phyloP scores from a whole-genome alignment of 2,329 filamentous ascomycete genomes.

The Plenodomus biglobosus region DNA sequence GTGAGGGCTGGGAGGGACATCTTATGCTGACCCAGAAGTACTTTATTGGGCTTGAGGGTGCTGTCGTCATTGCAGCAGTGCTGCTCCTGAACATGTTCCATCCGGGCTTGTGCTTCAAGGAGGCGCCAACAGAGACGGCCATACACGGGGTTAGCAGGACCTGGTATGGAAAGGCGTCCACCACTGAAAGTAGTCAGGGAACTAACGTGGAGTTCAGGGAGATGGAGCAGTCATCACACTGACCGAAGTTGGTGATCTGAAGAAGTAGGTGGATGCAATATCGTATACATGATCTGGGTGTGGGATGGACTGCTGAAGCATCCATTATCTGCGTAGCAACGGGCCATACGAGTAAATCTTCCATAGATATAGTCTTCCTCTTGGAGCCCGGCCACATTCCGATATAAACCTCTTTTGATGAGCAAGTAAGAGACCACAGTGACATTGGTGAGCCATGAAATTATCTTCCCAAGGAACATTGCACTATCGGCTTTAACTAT shows the following conservation, averaged over 20 bases:
- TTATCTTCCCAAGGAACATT: too few species aligned
- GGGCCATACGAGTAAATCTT: too few species aligned
- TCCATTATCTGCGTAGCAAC: too few species aligned
- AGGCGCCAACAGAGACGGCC: constrained; percentile 23
- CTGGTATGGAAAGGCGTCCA: constrained; percentile 19
- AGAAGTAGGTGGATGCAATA: neutral
- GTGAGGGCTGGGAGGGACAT: constrained; percentile 62
- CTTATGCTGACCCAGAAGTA: constrained; percentile 54
- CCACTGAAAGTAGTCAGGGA: neutral
- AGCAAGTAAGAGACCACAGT: too few species aligned
- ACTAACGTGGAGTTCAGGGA: neutral
- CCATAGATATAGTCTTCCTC: too few species aligned
- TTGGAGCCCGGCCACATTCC: too few species aligned
- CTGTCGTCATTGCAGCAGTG: constrained; percentile 36
- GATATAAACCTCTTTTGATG: too few species aligned
- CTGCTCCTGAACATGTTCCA: constrained; percentile 42
- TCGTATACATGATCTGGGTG: neutral
- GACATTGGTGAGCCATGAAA: too few species aligned
- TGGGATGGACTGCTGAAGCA: too few species aligned
- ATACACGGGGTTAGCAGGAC: constrained; percentile 1
- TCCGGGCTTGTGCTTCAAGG: constrained; percentile 42
- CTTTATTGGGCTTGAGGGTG: constrained; percentile 45
- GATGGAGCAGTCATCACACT: neutral
- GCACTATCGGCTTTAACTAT: too few species aligned
- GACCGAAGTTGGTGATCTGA: neutral